These are phyloP conservation scores for Gossypium lobatum DNA, from an alignment of 441 rosid species.

Conservation along the genomic window DNA sequence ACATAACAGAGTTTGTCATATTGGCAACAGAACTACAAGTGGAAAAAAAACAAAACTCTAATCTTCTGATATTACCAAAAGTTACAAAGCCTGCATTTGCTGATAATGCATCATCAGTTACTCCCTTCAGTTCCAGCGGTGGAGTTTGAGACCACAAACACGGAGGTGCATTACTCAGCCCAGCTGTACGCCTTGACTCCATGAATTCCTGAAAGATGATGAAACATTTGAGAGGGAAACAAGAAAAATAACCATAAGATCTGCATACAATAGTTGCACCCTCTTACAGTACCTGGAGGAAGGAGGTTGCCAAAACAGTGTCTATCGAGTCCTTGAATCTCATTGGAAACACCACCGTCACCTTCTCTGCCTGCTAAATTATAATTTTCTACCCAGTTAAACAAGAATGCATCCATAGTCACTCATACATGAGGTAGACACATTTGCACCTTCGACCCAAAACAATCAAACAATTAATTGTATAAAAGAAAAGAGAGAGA, in stretches of 20 bases:
- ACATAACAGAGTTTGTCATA: constrained; percentile 7
- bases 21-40: background rate
- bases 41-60: background rate
- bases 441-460: background rate
- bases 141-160: constrained; percentile 78
- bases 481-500: background rate
- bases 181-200: constrained; percentile 77
- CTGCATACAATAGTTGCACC: background rate
- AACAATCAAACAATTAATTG: background rate
- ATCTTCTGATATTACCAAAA: constrained; percentile 52
- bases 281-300: constrained; percentile 58
- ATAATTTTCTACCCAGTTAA: background rate
- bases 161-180: constrained; percentile 78
- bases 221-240: constrained; percentile 3
- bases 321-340: constrained; percentile 83
- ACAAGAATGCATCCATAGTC: background rate
- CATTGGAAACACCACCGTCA: constrained; percentile 82
- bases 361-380: constrained; percentile 67
- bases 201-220: constrained; percentile 68
- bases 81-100: constrained; percentile 95
- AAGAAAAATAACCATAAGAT: constrained; percentile 3
- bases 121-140: constrained; percentile 66
- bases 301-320: constrained; percentile 76
- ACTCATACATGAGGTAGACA: background rate
- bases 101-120: constrained; percentile 62